Base-by-base conservation (phyloP, 768 basidiomycete species). In the Macrolepiota dolichaula region DNA sequence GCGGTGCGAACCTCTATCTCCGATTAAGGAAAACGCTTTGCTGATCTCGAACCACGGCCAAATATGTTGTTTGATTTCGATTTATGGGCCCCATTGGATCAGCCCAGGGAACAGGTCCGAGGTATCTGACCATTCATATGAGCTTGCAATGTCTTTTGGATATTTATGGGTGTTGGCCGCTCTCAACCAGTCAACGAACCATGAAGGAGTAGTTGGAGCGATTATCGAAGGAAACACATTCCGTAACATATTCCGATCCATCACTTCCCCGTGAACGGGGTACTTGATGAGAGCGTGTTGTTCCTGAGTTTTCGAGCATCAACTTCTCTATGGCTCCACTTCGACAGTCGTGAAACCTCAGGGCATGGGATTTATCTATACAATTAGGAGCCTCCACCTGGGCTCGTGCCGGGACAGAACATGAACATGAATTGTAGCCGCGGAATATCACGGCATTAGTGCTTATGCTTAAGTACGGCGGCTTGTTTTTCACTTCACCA, bases 241-340 rank as follows among this genome's bases (percentile, higher is more conserved):
- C n/a, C 9, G 13, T 19, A 42, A 44, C 17, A 44, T 44, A 9
- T 15, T 44, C 17, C 19, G 17, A 44, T 44, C 17, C 10, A 17
- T 35, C 56, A 22, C 24, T 7, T 35, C 17, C 27, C 27, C 44
- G 56, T 6, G 35, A 57, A 57, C 13, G 22, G 37, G 35, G 51
- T n/a, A 22, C 36, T 38, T 53, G 32, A 37, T 24, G 19, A 53
- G 19, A 53, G 51, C 37, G 19, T 11, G 11, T n/a, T 4, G 29
- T 49, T 11, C 47, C 47, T 27, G 47, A 6, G 47, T 24, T 49
- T 22, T 49, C 6, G 47, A 13, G 3, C 25, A 24, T 4, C 37
- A 50, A 36, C 36, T 51, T 58, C 57, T 58, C 25, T 40, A 29
- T 24, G 15, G 37, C 49, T 58, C 49, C 57, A 58, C 57, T 51